A percentile compares a stretch with the other conserved stretches of the same genome.
These are phyloP conservation scores for Neurospora sp. DNA, from an alignment of 2,329 filamentous ascomycete genomes.

Conservation along the genomic window DNA sequence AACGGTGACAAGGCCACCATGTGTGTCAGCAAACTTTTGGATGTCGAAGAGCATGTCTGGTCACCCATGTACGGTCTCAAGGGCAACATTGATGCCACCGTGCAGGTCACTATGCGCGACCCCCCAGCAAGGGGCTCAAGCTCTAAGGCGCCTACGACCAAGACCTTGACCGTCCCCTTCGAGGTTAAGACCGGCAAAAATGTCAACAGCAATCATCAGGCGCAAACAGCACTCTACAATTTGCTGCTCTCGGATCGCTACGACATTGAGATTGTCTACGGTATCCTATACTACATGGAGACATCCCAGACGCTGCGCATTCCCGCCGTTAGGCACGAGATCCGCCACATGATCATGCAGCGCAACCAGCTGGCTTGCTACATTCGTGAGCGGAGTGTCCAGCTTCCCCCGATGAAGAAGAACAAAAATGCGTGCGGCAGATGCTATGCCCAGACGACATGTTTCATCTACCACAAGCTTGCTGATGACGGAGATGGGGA, in stretches of 20 bases:
- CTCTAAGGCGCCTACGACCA: constrained; percentile 39
- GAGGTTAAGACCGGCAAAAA: constrained; percentile 93
- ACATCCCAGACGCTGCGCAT: constrained; percentile 78
- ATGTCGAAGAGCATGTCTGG: constrained; percentile 97
- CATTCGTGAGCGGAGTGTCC: constrained; percentile 66
- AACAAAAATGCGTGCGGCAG: constrained; percentile 71
- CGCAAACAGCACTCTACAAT: constrained; percentile 91
- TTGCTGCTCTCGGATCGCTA: constrained; percentile 88
- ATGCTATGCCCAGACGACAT: constrained; percentile 85
- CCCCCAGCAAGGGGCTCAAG: constrained; percentile 40
- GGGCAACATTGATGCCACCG: constrained; percentile 94
- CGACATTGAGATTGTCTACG: constrained; percentile 82
- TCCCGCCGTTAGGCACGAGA: constrained; percentile 73
- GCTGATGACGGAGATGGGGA: constrained; percentile 75
- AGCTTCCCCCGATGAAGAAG: constrained; percentile 78
- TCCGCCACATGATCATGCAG: constrained; percentile 94
- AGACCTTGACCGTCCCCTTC: constrained; percentile 76
- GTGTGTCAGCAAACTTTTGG: constrained; percentile 85
- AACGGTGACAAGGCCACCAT: constrained; percentile 68
- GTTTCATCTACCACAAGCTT: constrained; percentile 89
- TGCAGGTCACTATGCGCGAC: constrained; percentile 75
- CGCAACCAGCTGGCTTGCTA: constrained; percentile 83
- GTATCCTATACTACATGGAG: constrained; percentile 92
- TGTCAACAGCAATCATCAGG: constrained; percentile 71
- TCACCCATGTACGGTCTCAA: constrained; percentile 96